Evolutionary conservation across 805 yeast genomes (phyloP).

Genomic region (Yarrowia sp.): DNA sequence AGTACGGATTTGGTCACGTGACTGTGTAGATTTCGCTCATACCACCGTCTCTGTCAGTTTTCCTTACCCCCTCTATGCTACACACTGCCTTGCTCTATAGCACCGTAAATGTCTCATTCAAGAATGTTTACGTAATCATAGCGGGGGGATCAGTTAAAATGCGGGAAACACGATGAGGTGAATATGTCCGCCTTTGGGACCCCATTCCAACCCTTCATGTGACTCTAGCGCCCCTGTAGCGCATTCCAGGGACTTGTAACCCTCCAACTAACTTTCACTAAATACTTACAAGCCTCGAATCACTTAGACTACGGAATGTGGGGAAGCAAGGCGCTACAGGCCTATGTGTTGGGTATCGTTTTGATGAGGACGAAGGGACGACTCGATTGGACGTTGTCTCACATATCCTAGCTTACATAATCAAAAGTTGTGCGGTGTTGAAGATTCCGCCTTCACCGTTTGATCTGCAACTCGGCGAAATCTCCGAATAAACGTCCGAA

Average conservation of each 20-base stretch:
- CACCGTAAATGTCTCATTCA: slow-evolving; percentile 20
- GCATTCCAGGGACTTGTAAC: not conserved
- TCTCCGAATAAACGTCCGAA: not conserved
- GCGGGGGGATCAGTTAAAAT: no score
- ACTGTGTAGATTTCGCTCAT: not conserved
- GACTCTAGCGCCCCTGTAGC: not conserved
- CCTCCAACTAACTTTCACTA: slow-evolving; percentile 5
- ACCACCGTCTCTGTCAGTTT: no score
- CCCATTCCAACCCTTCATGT: not conserved
- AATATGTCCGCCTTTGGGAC: not conserved
- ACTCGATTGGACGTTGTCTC: no score
- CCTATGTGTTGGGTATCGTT: not conserved
- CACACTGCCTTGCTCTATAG: not conserved
- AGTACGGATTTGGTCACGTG: not conserved
- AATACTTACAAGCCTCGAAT: slow-evolving; percentile 13
- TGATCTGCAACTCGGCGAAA: not conserved
- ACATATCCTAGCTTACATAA: no score
- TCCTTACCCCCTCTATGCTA: no score
- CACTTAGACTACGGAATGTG: slow-evolving; percentile 8
- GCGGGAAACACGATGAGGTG: no score
- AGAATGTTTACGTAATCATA: not conserved
- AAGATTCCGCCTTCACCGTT: not conserved
- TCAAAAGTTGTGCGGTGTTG: no score
- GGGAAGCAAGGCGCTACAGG: slow-evolving; percentile 7
- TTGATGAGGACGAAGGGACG: not conserved